phyloP scores from a whole-genome alignment of 1,284 basidiomycete genomes.

The Microbotryomycetes sp. region DNA sequence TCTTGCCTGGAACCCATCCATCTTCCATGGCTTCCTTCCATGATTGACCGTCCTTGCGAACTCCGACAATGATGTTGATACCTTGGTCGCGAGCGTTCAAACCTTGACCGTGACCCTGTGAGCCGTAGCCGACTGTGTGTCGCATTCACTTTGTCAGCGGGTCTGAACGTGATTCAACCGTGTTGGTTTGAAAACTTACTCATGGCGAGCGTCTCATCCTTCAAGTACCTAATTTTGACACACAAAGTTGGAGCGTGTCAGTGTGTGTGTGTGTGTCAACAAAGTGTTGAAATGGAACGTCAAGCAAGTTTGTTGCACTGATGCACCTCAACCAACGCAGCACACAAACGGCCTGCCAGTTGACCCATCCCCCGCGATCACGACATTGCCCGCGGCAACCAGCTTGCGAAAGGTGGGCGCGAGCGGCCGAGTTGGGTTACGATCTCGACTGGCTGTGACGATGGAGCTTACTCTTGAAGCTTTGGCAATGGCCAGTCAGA shows the following conservation, averaged over 20 bases:
- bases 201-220: slow-evolving; percentile 97
- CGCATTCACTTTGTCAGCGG: slow-evolving; percentile 12
- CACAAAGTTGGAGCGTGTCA: no score
- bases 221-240: slow-evolving; percentile 93
- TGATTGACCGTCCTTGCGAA: slow-evolving; percentile 90
- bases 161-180: not conserved
- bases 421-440: not conserved
- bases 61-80: slow-evolving; percentile 97
- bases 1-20: slow-evolving; percentile 98
- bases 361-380: no score
- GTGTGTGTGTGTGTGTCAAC: slow-evolving; percentile 1
- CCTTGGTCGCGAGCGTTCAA: slow-evolving; percentile 99
- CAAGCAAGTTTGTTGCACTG: no score
- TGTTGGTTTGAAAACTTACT: slow-evolving; percentile 42
- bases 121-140: slow-evolving; percentile 75
- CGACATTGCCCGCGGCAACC: no score
- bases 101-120: slow-evolving; percentile 91
- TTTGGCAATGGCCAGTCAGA: slow-evolving; percentile 93
- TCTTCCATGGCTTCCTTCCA: slow-evolving; percentile 96
- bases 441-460: not conserved
- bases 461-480: slow-evolving; percentile 67
- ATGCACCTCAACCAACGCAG: no score
- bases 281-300: not conserved
- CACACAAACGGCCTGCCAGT: no score
- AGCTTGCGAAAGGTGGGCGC: no score